Percentiles rank a stretch among this genome's conserved stretches.
These are phyloP conservation scores for Blastocrithidia nonstop DNA, from an alignment of 208 protist species.

Conservation along the genomic window DNA sequence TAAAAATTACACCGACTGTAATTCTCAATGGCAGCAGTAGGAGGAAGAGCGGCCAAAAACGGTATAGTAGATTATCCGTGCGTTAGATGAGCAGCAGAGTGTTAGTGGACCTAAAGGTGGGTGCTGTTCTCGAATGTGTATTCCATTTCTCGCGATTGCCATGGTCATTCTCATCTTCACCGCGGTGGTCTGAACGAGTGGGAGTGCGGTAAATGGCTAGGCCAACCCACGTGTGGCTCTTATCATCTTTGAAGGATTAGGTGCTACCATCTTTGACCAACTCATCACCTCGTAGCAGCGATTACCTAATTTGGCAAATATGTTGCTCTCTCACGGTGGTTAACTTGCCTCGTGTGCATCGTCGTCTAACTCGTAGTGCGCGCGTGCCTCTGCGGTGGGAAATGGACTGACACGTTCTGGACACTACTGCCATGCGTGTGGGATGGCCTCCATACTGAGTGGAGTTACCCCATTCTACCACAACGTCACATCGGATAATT, in stretches of 20 bases:
- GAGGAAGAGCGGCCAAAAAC: slow-evolving; percentile 12
- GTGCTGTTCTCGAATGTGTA: slow-evolving; percentile 54
- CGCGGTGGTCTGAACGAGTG: slow-evolving; percentile 23
- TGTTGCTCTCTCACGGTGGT: slow-evolving; percentile 16
- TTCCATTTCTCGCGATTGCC: slow-evolving; percentile 22
- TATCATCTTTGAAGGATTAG: slow-evolving; percentile 54
- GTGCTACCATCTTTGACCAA: slow-evolving; percentile 27
- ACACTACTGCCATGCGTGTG: slow-evolving; percentile 21
- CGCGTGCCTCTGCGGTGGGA: slow-evolving; percentile 32
- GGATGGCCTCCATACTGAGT: slow-evolving; percentile 38
- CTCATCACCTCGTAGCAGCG: slow-evolving; percentile 24
- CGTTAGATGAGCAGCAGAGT: slow-evolving; percentile 30
- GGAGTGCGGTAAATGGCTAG: slow-evolving; percentile 11
- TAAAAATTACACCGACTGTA: too few relatives aligned
- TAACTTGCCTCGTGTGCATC: slow-evolving; percentile 24
- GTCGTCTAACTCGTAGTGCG: slow-evolving; percentile 20
- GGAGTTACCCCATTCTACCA: slow-evolving; percentile 33
- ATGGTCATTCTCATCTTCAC: slow-evolving; percentile 16
- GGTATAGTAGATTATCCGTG: slow-evolving; percentile 40
- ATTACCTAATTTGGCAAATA: slow-evolving; percentile 32
- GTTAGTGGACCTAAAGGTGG: slow-evolving; percentile 21
- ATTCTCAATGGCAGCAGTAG: not conserved
- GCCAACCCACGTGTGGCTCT: slow-evolving; percentile 35
- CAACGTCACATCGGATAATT: slow-evolving; percentile 22
- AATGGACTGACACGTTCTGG: slow-evolving; percentile 11